Percentiles rank a stretch among this genome's conserved stretches.
Conservation (phyloP, 2,329 filamentous ascomycete species). For the Sphaerulina populicola region DNA sequence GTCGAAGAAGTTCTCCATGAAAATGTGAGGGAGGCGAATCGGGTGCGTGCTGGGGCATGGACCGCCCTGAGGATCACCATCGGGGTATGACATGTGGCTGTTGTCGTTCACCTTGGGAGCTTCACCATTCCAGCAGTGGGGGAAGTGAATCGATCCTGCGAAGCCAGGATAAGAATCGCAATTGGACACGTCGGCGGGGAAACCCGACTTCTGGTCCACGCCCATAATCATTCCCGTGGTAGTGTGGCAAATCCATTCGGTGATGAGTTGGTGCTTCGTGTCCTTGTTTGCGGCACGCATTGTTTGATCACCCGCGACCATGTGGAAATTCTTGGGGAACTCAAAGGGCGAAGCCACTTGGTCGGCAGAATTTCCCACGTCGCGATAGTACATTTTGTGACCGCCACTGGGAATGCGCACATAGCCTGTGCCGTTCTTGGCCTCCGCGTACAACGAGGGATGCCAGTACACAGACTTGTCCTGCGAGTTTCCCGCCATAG, state of each 20-base stretch:
- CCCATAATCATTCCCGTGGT: slow-evolving; percentile 35
- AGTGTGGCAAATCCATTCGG: slow-evolving; percentile 50
- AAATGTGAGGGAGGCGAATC: slow-evolving; percentile 50
- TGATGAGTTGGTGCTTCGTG: slow-evolving; percentile 35
- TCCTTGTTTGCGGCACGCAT: slow-evolving; percentile 49
- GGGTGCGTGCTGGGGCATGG: slow-evolving; percentile 48
- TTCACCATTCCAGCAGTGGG: slow-evolving; percentile 62
- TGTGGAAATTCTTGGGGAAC: slow-evolving; percentile 63
- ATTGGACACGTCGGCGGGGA: slow-evolving; percentile 57
- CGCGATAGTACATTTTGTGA: slow-evolving; percentile 65
- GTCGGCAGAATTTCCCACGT: slow-evolving; percentile 35
- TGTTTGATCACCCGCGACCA: slow-evolving; percentile 57
- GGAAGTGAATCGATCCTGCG: slow-evolving; percentile 61
- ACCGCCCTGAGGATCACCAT: slow-evolving; percentile 39
- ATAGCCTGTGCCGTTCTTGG: slow-evolving; percentile 55
- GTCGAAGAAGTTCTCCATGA: slow-evolving; percentile 39
- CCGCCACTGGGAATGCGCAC: slow-evolving; percentile 52
- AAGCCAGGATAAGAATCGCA: slow-evolving; percentile 51
- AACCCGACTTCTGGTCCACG: slow-evolving; percentile 38
- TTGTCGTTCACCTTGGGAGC: slow-evolving; percentile 29
- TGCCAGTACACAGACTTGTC: slow-evolving; percentile 74
- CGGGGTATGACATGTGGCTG: slow-evolving; percentile 56
- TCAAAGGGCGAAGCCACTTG: slow-evolving; percentile 59
- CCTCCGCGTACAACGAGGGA: slow-evolving; percentile 59
- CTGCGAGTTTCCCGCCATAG: slow-evolving; percentile 37